A percentile compares a stretch with the other conserved stretches of the same genome.
Conservation (phyloP, 2,329 filamentous ascomycete genomes). For the Penicillium sp. region DNA sequence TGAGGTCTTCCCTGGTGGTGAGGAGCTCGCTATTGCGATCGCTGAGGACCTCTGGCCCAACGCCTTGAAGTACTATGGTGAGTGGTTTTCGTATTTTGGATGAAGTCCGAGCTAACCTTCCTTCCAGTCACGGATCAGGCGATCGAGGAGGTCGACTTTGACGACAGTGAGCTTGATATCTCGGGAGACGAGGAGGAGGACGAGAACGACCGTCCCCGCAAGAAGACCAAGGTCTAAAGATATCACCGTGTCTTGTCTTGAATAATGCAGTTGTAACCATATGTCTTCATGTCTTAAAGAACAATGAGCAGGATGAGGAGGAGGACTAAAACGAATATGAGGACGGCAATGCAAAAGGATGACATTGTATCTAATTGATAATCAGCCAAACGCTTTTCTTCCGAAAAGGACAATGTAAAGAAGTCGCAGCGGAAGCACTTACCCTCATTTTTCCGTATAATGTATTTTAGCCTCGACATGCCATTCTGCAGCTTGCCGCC, state of each 20-base stretch:
- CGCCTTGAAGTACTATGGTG: conserved; percentile 85
- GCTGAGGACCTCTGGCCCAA: conserved; percentile 82
- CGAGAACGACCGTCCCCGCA: too few species aligned
- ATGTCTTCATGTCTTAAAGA: conserved; percentile 48
- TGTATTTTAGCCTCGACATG: conserved; percentile 72
- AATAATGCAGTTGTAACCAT: too few species aligned
- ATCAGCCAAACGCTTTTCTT: too few species aligned
- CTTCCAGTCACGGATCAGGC: too few species aligned
- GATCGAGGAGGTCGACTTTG: conserved; percentile 13
- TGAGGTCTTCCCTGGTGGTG: conserved; percentile 78
- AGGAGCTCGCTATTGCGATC: conserved; percentile 69
- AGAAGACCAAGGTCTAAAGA: too few species aligned
- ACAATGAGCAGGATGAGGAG: conserved; percentile 68
- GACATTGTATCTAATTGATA: conserved; percentile 57
- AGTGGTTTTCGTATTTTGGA: conserved; percentile 41
- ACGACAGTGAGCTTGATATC: too few species aligned
- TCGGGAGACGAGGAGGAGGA: too few species aligned
- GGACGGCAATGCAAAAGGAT: conserved; percentile 79
- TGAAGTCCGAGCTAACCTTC: too few species aligned
- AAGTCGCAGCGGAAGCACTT: too few species aligned
- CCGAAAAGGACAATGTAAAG: conserved; percentile 14
- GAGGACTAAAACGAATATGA: conserved; percentile 82
- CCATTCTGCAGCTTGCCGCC: conserved; percentile 76
- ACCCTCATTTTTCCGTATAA: conserved; percentile 88
- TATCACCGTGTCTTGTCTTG: too few species aligned